Conservation (phyloP, 176 grass and related monocot genomes). For the Poa annua region DNA sequence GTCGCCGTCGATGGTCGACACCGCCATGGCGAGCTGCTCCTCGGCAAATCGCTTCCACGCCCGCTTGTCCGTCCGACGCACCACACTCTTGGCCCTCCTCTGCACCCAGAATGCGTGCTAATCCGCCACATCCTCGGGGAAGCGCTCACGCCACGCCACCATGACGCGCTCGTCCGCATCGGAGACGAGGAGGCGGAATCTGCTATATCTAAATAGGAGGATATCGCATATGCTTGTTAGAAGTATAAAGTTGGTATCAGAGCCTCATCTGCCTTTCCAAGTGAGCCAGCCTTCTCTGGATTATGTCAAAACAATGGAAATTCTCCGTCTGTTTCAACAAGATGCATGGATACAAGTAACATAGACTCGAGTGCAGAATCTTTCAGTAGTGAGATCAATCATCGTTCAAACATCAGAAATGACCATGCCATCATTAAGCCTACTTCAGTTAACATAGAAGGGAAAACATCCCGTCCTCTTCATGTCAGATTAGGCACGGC, state of each 20-base stretch:
- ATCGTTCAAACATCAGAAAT: slow-evolving; percentile 43
- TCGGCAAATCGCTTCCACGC: too few relatives aligned
- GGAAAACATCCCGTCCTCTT: slow-evolving; percentile 49
- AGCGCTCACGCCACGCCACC: neutral
- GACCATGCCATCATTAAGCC: slow-evolving; percentile 33
- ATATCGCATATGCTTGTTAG: too few relatives aligned
- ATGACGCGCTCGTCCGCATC: neutral
- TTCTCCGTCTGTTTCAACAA: slow-evolving; percentile 43
- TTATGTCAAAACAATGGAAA: slow-evolving; percentile 53
- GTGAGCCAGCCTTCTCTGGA: slow-evolving; percentile 28
- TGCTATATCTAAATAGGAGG: too few relatives aligned
- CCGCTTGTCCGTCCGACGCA: neutral
- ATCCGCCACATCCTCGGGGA: neutral
- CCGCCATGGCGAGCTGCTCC: too few relatives aligned
- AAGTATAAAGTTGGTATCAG: too few relatives aligned
- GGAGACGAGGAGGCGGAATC: neutral
- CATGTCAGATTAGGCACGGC: slow-evolving; percentile 53
- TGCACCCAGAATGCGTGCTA: neutral
- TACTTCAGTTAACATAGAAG: slow-evolving; percentile 59
- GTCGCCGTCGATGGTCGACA: neutral
- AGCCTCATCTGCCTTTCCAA: too few relatives aligned
- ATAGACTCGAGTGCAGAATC: slow-evolving; percentile 35
- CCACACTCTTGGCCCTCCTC: neutral
- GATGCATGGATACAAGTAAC: slow-evolving; percentile 39
- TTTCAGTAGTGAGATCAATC: slow-evolving; percentile 26